Percentiles rank a stretch among this genome's conserved stretches.
These are phyloP conservation scores for Solanum virginianum DNA, from an alignment of 257 asterid species.

Conservation along the genomic window DNA sequence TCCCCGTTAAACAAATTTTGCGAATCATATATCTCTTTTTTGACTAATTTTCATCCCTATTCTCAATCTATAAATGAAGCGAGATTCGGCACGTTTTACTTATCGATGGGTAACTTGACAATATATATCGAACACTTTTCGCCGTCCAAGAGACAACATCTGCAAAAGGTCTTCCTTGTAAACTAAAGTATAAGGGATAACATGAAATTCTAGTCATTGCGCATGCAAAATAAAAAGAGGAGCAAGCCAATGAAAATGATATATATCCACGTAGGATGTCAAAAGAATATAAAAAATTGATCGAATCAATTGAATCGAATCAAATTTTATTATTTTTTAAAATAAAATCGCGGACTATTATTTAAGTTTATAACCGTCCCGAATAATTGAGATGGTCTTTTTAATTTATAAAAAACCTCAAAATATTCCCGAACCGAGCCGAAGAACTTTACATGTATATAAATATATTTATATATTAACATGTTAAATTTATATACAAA, in stretches of 20 bases:
- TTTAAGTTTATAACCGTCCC: no score
- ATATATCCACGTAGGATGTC: not conserved
- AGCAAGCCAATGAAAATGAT: not conserved
- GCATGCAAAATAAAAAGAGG: not conserved
- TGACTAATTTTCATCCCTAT: not conserved
- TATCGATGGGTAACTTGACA: not conserved
- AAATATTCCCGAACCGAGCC: no score
- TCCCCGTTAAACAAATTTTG: not conserved
- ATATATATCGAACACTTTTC: not conserved
- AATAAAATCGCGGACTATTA: no score
- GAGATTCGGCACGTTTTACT: not conserved
- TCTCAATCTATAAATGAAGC: not conserved
- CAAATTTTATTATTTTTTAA: no score
- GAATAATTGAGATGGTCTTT: no score
- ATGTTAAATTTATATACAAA: no score
- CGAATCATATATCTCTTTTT: not conserved
- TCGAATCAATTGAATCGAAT: no score
- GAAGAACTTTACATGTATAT: no score
- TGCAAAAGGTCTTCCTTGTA: not conserved
- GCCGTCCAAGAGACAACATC: not conserved
- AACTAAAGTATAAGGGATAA: not conserved
- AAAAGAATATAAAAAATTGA: no score
- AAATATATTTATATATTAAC: no score
- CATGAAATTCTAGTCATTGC: not conserved
- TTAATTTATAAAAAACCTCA: no score